Evolutionary conservation across 1,284 basidiomycete genomes (phyloP).

Genomic region (Microbotryomycetes sp.): DNA sequence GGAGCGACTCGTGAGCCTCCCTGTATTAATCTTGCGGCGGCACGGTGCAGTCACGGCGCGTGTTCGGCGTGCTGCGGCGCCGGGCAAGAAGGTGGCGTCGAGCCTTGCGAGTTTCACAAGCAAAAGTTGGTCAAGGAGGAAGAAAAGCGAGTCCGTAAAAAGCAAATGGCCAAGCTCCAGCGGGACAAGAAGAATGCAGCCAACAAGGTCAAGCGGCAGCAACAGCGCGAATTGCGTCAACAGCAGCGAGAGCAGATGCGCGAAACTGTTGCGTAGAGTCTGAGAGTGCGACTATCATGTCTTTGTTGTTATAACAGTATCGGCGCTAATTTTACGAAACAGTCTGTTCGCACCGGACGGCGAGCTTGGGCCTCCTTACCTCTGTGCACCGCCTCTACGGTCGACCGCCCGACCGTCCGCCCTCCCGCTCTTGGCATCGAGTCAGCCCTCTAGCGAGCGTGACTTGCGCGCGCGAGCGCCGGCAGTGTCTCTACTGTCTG

Average conservation of each 20-base stretch:
- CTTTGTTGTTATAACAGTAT: too few species aligned
- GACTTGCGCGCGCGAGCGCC: too few species aligned
- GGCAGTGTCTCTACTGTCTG: too few species aligned
- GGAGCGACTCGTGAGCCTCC: neutral
- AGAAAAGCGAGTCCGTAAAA: conserved; percentile 35
- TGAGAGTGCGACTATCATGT: too few species aligned
- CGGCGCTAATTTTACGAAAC: too few species aligned
- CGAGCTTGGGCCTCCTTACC: too few species aligned
- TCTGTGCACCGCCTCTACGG: too few species aligned
- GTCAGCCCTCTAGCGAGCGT: too few species aligned
- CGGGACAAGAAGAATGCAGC: neutral
- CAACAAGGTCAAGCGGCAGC: neutral
- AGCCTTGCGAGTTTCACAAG: conserved; percentile 44
- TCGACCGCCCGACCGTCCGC: too few species aligned
- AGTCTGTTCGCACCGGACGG: too few species aligned
- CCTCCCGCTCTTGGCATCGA: too few species aligned
- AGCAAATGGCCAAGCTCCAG: conserved; percentile 24
- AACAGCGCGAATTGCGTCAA: neutral
- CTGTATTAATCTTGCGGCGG: conserved; percentile 34
- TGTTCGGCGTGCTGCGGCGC: conserved; percentile 33
- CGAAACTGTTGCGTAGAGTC: too few species aligned
- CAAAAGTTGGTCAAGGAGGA: conserved; percentile 36
- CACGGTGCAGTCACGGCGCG: conserved; percentile 30
- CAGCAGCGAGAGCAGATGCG: neutral
- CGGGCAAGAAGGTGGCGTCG: conserved; percentile 26